phyloP scores from a whole-genome alignment of 2,329 filamentous ascomycete genomes.

The Penicillium paneum region DNA sequence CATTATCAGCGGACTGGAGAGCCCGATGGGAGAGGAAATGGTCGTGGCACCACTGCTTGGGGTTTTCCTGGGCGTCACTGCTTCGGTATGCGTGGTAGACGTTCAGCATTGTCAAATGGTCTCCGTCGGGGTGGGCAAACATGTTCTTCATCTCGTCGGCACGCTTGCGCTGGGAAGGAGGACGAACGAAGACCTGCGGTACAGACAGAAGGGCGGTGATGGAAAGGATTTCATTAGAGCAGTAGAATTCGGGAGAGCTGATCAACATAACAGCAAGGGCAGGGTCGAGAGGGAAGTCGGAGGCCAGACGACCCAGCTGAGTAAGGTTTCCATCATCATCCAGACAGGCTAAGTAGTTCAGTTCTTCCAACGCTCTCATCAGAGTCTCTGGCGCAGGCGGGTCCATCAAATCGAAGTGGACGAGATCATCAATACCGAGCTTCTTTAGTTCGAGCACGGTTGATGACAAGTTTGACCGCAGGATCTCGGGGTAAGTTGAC shows the following conservation, averaged over 20 bases:
- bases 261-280: slow-evolving; percentile 96
- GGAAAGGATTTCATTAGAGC: slow-evolving; percentile 96
- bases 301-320: slow-evolving; percentile 76
- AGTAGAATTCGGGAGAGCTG: slow-evolving; percentile 95
- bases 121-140: slow-evolving; percentile 88
- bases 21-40: slow-evolving; percentile 90
- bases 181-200: slow-evolving; percentile 88
- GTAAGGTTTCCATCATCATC: slow-evolving; percentile 96
- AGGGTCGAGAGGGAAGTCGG: slow-evolving; percentile 93
- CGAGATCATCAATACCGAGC: slow-evolving; percentile 88
- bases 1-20: slow-evolving; percentile 88
- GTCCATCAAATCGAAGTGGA: slow-evolving; percentile 99
- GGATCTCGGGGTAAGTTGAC: slow-evolving; percentile 93
- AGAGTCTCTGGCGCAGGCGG: slow-evolving; percentile 96
- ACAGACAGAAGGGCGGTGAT: slow-evolving; percentile 92
- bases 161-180: slow-evolving; percentile 77
- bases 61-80: slow-evolving; percentile 64
- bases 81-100: slow-evolving; percentile 97
- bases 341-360: slow-evolving; percentile 94
- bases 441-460: slow-evolving; percentile 97
- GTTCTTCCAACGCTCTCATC: slow-evolving; percentile 94
- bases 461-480: slow-evolving; percentile 89
- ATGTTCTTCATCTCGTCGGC: slow-evolving; percentile 97
- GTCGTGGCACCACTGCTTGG: slow-evolving; percentile 92
- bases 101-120: slow-evolving; percentile 94